Conservation (phyloP, 2,329 filamentous ascomycete species). For the Hypoxylon sp. region DNA sequence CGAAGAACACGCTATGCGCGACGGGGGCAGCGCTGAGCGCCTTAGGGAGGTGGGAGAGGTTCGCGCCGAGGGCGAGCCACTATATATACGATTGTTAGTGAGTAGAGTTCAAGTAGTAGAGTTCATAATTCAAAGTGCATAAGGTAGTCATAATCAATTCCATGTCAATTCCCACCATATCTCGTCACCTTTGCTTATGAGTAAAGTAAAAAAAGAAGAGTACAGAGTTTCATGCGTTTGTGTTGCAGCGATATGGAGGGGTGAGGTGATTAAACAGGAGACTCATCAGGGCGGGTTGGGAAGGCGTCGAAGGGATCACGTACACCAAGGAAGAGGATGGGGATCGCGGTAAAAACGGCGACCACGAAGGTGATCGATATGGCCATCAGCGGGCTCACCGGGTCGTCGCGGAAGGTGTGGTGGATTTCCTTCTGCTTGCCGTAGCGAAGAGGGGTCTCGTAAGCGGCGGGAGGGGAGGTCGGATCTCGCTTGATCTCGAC, state of each 20-base stretch:
- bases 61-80: constrained; percentile 89
- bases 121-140: not conserved
- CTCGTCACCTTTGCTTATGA: too few relatives aligned
- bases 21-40: constrained; percentile 83
- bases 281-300: not conserved
- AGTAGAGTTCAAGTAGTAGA: not conserved
- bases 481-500: constrained; percentile 76
- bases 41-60: constrained; percentile 81
- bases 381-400: constrained; percentile 83
- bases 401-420: constrained; percentile 88
- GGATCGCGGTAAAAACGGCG: constrained; percentile 80
- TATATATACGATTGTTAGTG: constrained; percentile 54
- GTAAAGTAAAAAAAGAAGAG: too few relatives aligned
- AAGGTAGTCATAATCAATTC: too few relatives aligned
- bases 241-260: not conserved
- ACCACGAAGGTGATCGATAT: constrained; percentile 84
- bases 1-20: constrained; percentile 87
- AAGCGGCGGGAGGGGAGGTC: constrained; percentile 69
- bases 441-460: constrained; percentile 83
- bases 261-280: not conserved
- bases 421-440: constrained; percentile 87
- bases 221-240: not conserved
- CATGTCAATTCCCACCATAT: too few relatives aligned
- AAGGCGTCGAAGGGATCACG: constrained; percentile 52
- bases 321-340: constrained; percentile 79